phyloP scores from a whole-genome alignment of 2,329 filamentous ascomycete species.

The Chaetothyriales sp. region DNA sequence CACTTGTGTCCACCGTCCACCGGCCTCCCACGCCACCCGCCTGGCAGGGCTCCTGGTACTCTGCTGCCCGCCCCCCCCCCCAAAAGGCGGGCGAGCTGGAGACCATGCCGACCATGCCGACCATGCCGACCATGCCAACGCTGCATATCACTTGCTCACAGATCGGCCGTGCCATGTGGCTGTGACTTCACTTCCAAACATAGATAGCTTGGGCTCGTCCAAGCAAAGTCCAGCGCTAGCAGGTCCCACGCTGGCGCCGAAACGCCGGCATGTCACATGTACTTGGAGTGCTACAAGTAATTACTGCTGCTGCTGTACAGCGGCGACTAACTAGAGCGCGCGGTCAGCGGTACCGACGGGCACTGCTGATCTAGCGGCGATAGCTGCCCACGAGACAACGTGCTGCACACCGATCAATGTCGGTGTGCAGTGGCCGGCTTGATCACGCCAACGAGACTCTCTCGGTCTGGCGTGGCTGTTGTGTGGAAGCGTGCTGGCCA shows the following conservation, averaged over 20 bases:
- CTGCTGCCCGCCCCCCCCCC: background rate
- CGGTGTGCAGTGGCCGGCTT: background rate
- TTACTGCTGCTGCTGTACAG: no score
- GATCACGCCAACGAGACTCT: background rate
- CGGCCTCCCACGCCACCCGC: no score
- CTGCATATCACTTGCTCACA: background rate
- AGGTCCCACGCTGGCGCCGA: background rate
- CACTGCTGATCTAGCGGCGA: background rate
- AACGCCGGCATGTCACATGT: background rate
- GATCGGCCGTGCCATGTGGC: background rate
- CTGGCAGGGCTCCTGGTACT: background rate
- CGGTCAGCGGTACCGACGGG: background rate
- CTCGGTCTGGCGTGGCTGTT: background rate
- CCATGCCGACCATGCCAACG: background rate
- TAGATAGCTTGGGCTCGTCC: background rate
- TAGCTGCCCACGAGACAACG: background rate
- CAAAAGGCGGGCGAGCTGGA: background rate
- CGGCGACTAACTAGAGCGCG: background rate
- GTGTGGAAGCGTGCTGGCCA: background rate
- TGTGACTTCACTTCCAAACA: background rate
- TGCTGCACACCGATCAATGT: background rate
- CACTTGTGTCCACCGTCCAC: background rate
- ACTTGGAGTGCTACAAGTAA: no score
- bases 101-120: background rate
- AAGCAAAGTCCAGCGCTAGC: background rate